Base-by-base conservation (phyloP, 208 protist genomes). In the Trypanosoma brucei region DNA sequence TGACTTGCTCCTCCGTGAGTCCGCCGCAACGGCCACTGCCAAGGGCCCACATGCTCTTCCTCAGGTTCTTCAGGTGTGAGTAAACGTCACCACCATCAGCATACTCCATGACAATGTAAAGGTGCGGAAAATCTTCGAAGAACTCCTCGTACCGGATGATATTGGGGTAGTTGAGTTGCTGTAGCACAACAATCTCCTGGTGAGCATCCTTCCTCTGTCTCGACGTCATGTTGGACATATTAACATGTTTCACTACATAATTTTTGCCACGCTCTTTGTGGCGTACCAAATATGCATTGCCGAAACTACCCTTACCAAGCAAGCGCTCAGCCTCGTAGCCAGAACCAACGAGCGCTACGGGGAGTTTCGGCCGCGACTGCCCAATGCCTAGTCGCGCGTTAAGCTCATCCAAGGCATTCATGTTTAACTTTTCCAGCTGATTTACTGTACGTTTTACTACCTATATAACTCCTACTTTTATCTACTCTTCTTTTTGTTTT, bases 51-150 rank as follows among this genome's bases (percentile, higher is more conserved):
- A 65, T 59, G 45, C 62, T 70, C 14, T 65, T 67, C 14, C 56
- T 62, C 6, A 72, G 48, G 49, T 75, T 68, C 57, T 70, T 74
- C 1, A 95, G 59, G 35, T 86, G 77, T 30, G 84, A 78, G 58
- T 70, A 86, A 5, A 96, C 69, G 50, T 96, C 91, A 2, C 91
- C 91, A 22, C 84, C 88, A 53, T 94, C 91, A 22, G 86, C 86
- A 71, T 94, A 88, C 72, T 94, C 87, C 91, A 96, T 96, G 8
- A 95, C 84, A 69, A 96, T 93, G 59, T 88, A 91, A n/a, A 95
- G 61, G 45, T 95, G 80, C 13, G 68, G 78, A 35, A 83, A 66
- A 60, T 93, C 87, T 71, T 93, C 84, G 58, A 72, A 89, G 57
- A 79, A 88, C 64, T 96, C 87, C 3, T 84, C 75, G 57, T 96